Conservation (phyloP, 2,329 filamentous ascomycete species). For the Colletotrichum horii region DNA sequence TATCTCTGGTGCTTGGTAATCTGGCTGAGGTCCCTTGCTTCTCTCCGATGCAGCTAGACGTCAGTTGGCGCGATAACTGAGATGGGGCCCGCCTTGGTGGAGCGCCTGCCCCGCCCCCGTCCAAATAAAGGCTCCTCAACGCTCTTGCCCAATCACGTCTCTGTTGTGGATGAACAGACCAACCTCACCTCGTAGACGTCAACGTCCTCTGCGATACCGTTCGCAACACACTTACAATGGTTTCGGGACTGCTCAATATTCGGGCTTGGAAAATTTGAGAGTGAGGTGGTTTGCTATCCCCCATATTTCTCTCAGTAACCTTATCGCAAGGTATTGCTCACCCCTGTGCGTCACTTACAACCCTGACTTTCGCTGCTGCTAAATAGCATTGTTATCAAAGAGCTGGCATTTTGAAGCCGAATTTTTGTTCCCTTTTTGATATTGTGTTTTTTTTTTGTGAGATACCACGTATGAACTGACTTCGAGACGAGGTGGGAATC, state of each 20-base stretch:
- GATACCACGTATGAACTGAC: no score
- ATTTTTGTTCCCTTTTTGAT: background rate
- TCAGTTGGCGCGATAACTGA: background rate
- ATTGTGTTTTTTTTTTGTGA: background rate
- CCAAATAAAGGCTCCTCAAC: background rate
- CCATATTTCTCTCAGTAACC: background rate
- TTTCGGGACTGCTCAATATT: background rate
- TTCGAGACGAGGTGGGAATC: no score
- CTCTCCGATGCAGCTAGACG: background rate
- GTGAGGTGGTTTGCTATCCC: background rate
- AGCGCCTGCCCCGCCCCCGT: background rate
- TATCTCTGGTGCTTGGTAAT: slow-evolving; percentile 16
- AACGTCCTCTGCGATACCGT: background rate
- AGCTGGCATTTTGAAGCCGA: background rate
- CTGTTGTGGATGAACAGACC: background rate
- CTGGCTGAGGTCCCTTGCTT: background rate
- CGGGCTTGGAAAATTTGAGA: background rate
- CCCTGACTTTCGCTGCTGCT: background rate
- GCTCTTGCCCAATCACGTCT: background rate
- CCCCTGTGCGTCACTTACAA: background rate
- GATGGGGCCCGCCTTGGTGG: background rate
- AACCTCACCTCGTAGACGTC: background rate
- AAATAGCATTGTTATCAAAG: background rate
- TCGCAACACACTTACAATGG: background rate
- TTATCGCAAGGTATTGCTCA: background rate